phyloP scores from a whole-genome alignment of 768 basidiomycete genomes.

The Russula dissimulans region DNA sequence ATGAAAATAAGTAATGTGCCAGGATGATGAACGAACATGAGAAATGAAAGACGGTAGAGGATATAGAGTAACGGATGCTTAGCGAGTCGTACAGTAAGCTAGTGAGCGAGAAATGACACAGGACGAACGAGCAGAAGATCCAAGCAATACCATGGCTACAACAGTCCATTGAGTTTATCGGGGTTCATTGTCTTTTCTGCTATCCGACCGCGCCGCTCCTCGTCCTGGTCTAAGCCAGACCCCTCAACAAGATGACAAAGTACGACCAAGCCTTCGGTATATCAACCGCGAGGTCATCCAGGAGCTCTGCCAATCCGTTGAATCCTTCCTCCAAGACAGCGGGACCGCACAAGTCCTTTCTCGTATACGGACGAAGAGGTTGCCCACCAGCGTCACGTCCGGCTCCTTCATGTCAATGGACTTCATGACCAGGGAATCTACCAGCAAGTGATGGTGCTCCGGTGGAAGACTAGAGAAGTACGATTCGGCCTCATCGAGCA shows the following conservation, averaged over 20 bases:
- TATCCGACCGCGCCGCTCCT: conserved; percentile 46
- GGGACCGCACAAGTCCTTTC: conserved; percentile 51
- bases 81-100: conserved; percentile 18
- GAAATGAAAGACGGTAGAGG: conserved; percentile 11
- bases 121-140: conserved; percentile 3
- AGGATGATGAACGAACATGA: conserved; percentile 8
- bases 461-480: conserved; percentile 73
- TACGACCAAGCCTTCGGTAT: conserved; percentile 77
- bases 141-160: conserved; percentile 8
- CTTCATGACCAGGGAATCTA: conserved; percentile 63
- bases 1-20: conserved; percentile 7
- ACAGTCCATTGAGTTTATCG: conserved; percentile 41
- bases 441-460: conserved; percentile 52
- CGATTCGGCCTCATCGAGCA: conserved; percentile 77
- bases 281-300: conserved; percentile 88
- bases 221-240: conserved; percentile 48
- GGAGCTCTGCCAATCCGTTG: conserved; percentile 52
- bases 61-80: conserved; percentile 14
- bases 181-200: conserved; percentile 53
- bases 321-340: conserved; percentile 72
- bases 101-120: conserved; percentile 1
- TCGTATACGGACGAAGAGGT: conserved; percentile 57
- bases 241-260: conserved; percentile 67
- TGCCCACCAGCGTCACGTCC: conserved; percentile 68
- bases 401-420: conserved; percentile 77